Evolutionary conservation across 106 monocot genomes (phyloP).

Genomic region (Allium fistulosum): DNA sequence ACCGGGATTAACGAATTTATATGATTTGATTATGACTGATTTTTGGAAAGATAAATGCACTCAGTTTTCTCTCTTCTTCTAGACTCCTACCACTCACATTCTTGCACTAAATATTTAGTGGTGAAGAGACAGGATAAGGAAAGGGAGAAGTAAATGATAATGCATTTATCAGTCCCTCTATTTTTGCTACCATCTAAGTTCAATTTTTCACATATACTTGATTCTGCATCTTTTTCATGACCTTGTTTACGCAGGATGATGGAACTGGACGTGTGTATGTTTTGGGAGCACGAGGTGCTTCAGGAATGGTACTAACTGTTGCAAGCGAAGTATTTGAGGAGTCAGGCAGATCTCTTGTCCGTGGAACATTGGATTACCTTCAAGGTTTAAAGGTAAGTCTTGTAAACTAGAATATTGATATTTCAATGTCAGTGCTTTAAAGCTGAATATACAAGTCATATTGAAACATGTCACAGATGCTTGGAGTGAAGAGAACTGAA

Average conservation of each 20-base stretch:
- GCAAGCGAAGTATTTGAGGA: slow-evolving; percentile 97
- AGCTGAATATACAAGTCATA: too few relatives aligned
- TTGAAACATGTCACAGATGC: slow-evolving; percentile 48
- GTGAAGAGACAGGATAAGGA: too few relatives aligned
- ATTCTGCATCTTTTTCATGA: not conserved
- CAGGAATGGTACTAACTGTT: slow-evolving; percentile 74
- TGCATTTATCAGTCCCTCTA: too few relatives aligned
- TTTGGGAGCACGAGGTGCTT: slow-evolving; percentile 73
- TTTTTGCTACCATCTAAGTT: too few relatives aligned
- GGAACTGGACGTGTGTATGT: slow-evolving; percentile 67
- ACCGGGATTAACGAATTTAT: too few relatives aligned
- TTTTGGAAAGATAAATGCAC: too few relatives aligned
- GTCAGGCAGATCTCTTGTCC: slow-evolving; percentile 77
- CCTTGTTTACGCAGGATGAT: slow-evolving; percentile 55
- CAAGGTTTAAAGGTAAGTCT: slow-evolving; percentile 89
- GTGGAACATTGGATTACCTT: slow-evolving; percentile 91
- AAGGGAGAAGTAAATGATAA: too few relatives aligned
- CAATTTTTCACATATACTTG: not conserved
- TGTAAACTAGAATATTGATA: not conserved
- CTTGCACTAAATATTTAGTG: too few relatives aligned
- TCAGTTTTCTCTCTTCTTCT: too few relatives aligned
- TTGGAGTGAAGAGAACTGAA: slow-evolving; percentile 82
- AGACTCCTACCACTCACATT: too few relatives aligned
- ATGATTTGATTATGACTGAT: too few relatives aligned
- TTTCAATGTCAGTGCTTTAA: too few relatives aligned